Percentiles rank a stretch among this genome's conserved stretches.
phyloP scores from a whole-genome alignment of 2,329 filamentous ascomycete species.

The Fusarium sp. region DNA sequence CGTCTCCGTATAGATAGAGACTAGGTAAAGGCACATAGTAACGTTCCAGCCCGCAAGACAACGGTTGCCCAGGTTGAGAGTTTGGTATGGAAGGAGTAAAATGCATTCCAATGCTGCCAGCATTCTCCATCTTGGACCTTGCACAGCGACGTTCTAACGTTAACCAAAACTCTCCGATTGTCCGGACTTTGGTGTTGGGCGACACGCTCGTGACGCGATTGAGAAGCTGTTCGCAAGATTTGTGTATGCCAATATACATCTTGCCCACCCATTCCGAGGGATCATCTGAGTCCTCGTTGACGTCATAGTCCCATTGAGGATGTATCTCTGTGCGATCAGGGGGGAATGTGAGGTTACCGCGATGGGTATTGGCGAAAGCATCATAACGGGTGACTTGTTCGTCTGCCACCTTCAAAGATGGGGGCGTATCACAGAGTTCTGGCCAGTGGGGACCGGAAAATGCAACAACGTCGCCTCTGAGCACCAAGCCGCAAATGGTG shows the following conservation, averaged over 20 bases:
- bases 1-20: background rate
- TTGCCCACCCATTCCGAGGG: background rate
- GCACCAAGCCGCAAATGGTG: conserved; percentile 7
- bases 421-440: background rate
- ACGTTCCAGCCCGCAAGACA: background rate
- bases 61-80: background rate
- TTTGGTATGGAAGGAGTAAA: background rate
- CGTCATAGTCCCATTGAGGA: background rate
- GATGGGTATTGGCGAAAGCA: background rate
- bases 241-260: conserved; percentile 1
- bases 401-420: background rate
- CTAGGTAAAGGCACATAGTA: background rate
- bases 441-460: conserved; percentile 13
- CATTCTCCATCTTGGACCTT: background rate
- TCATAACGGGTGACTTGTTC: background rate
- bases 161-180: background rate
- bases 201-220: background rate
- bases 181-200: background rate
- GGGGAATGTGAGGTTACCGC: background rate
- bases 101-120: background rate
- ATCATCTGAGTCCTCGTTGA: background rate
- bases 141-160: conserved; percentile 9
- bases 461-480: background rate
- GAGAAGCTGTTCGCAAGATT: background rate
- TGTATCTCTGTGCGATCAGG: background rate